phyloP scores from a whole-genome alignment of 2,329 filamentous ascomycete genomes.

The Aschersonia sp. region DNA sequence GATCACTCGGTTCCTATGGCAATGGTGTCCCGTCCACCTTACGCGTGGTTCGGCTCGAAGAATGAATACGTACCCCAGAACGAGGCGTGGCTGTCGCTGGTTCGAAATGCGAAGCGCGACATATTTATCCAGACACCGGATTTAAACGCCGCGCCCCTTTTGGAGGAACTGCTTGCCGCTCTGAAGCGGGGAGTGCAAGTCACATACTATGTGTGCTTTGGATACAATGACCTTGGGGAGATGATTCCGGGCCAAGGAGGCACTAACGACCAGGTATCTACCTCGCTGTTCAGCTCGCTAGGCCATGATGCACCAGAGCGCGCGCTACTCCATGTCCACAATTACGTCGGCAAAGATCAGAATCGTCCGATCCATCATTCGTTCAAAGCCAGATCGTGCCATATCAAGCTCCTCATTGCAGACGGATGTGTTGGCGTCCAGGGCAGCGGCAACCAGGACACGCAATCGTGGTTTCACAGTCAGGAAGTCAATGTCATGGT shows the following conservation, averaged over 20 bases:
- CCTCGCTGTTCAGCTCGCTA: constrained; percentile 41
- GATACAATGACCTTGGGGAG: constrained; percentile 68
- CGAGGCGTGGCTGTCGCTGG: constrained; percentile 55
- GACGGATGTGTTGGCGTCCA: constrained; percentile 55
- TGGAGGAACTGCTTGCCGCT: constrained; percentile 48
- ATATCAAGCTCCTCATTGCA: constrained; percentile 64
- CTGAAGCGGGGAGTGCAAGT: constrained; percentile 54
- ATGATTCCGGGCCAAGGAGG: constrained; percentile 63
- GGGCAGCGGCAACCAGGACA: constrained; percentile 69
- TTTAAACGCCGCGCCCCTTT: constrained; percentile 54
- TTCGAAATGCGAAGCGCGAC: constrained; percentile 44
- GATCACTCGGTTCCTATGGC: constrained; percentile 53
- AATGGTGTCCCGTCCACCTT: constrained; percentile 54
- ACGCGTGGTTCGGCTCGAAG: constrained; percentile 45
- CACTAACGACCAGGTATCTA: constrained; percentile 57
- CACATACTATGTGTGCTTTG: constrained; percentile 57
- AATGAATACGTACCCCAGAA: constrained; percentile 57
- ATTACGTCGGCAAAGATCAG: constrained; percentile 65
- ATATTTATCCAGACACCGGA: constrained; percentile 73
- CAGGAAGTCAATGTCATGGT: constrained; percentile 68
- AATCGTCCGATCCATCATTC: constrained; percentile 49
- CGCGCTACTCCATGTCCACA: constrained; percentile 40
- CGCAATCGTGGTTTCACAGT: constrained; percentile 64
- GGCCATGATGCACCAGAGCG: constrained; percentile 23
- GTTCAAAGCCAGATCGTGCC: constrained; percentile 53